Base-by-base conservation (phyloP, 2,329 filamentous ascomycete species). In the Cercospora nicotianae region DNA sequence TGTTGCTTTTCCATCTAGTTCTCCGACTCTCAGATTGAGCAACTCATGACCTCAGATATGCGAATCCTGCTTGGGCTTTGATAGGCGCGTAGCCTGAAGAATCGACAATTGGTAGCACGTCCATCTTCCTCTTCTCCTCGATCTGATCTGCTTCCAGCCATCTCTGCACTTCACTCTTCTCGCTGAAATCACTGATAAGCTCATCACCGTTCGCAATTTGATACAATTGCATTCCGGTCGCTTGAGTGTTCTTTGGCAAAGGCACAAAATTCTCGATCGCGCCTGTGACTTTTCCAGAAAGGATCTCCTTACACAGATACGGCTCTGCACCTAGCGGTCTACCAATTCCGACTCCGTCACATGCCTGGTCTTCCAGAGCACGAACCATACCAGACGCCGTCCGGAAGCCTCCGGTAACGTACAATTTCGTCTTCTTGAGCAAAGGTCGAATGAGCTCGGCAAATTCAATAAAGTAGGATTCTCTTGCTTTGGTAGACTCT, bases 351-450 rank as follows among this genome's bases (percentile, higher is more conserved):
- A 77, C 63, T 2, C 75, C 75, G 60, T 78, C 72, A 48, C 72
- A 74, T 2, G 75, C 71, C 8, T 67, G 62, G 3, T 69, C 69
- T 26, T 69, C 31, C 7, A 77, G 20, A 1, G 76, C 76, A 8
- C 60, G 30, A 10, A 72, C 72, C 76, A 78, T 77, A 9, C 72
- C 76, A 18, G 64, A 62, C 8, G 72, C 74, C 1, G 76, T 76
- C 3, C 73, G 72, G 60, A 77, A 77, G n/a, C 76, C 75, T 5
- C 75, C 75, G 2, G 76, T 77, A 1, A 77, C 75, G 62, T 77
- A 77, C 23, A 75, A 68, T 62, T 75, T 74, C 2, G 75, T 78
- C 65, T 77, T 71, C 51, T 72, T 75, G 9, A 78, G 67, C 13
- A 72, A 58, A 7, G 75, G 75, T 20, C 69, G 65, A 53, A 78